phyloP scores from a whole-genome alignment of 805 yeast species.

The Kodamaea fukazawae region DNA sequence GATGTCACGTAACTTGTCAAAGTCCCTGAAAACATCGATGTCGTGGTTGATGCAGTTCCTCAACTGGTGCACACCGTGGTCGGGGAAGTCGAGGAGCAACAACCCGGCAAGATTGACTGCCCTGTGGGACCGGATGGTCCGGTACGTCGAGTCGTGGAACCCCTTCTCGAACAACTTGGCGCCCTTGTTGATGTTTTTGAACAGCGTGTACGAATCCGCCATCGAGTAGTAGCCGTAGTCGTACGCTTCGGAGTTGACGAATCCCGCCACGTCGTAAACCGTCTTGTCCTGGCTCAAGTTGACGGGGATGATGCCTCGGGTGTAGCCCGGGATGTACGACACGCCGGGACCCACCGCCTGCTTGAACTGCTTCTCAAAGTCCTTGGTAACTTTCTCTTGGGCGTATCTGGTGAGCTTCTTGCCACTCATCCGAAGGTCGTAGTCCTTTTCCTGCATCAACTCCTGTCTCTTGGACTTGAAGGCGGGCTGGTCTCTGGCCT shows the following conservation, averaged over 20 bases:
- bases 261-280: conserved; percentile 50
- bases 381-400: conserved; percentile 7
- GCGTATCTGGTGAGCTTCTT: conserved; percentile 9
- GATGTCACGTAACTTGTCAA: conserved; percentile 29
- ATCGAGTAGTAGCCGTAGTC: conserved; percentile 18
- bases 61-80: conserved; percentile 45
- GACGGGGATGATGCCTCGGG: conserved; percentile 48
- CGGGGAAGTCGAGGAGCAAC: conserved; percentile 56
- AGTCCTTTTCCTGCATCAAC: conserved; percentile 16
- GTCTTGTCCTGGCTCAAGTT: conserved; percentile 27
- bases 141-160: conserved; percentile 27
- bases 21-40: conserved; percentile 29
- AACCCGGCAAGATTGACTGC: conserved; percentile 60
- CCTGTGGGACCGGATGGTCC: conserved; percentile 42
- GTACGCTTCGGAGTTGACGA: conserved; percentile 17
- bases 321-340: conserved; percentile 66
- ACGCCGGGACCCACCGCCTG: conserved; percentile 43
- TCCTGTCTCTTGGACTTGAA: conserved; percentile 10
- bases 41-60: conserved; percentile 44
- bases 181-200: conserved; percentile 31
- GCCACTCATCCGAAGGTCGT: conserved; percentile 15
- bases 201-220: conserved; percentile 16
- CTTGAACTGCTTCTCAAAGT: conserved; percentile 19
- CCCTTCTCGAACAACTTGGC: conserved; percentile 29
- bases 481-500: conserved; percentile 6